These are phyloP conservation scores for Amylostereum chailletii DNA, from an alignment of 1,284 basidiomycete species.

Conservation along the genomic window DNA sequence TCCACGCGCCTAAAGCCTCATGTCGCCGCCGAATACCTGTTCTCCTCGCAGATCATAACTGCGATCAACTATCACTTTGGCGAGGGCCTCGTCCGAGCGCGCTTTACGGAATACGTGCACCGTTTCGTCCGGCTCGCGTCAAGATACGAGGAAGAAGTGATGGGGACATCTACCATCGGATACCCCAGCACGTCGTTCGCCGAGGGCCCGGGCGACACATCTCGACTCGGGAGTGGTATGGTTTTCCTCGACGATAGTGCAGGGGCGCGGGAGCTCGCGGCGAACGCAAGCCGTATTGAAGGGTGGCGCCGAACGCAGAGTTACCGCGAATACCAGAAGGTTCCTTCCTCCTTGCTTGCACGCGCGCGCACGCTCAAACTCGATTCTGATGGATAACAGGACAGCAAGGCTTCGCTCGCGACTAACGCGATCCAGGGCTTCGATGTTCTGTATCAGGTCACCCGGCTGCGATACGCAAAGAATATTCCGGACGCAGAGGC, in stretches of 20 bases:
- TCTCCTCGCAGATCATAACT: constrained; percentile 41
- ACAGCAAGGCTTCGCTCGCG: constrained; percentile 39
- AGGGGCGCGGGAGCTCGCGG: constrained; percentile 50
- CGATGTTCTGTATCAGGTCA: constrained; percentile 69
- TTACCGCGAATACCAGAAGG: constrained; percentile 54
- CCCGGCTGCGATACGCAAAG: constrained; percentile 54
- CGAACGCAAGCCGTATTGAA: constrained; percentile 71
- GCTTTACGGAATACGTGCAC: constrained; percentile 69
- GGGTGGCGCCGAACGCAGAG: constrained; percentile 68
- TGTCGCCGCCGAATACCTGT: too few relatives aligned
- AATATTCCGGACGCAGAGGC: constrained; percentile 58
- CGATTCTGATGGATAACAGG: constrained; percentile 27
- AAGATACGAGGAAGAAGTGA: constrained; percentile 69
- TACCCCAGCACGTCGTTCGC: constrained; percentile 40
- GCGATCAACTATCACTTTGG: constrained; percentile 73
- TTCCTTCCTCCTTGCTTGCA: constrained; percentile 22
- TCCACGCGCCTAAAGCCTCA: constrained; percentile 14
- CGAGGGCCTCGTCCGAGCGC: constrained; percentile 68
- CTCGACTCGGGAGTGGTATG: constrained; percentile 57
- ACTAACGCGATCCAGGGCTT: constrained; percentile 49
- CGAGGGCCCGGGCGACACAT: constrained; percentile 27
- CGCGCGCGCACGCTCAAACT: not conserved
- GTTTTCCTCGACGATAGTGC: constrained; percentile 58
- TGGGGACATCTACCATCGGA: constrained; percentile 58
- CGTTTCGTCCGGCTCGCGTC: constrained; percentile 73